phyloP scores from a whole-genome alignment of 106 monocot species.

The Vanilla planifolia region DNA sequence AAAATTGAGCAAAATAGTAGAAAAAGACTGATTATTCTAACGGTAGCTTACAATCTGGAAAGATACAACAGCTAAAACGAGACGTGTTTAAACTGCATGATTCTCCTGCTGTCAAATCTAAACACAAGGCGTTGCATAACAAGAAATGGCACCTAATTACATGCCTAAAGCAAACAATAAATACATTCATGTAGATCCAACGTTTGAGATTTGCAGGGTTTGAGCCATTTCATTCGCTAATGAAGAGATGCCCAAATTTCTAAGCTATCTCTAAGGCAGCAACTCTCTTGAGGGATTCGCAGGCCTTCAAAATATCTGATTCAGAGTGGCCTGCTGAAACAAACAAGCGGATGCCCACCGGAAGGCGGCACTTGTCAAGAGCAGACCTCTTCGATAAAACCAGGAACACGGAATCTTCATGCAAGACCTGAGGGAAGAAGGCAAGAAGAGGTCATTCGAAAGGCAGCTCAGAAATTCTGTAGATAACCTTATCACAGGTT shows the following conservation, averaged over 20 bases:
- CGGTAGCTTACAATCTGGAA: too few species aligned
- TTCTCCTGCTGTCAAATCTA: too few species aligned
- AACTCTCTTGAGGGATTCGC: slow-evolving; percentile 47
- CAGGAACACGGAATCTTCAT: slow-evolving; percentile 42
- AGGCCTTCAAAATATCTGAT: slow-evolving; percentile 31
- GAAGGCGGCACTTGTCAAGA: slow-evolving; percentile 53
- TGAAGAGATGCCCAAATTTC: not conserved
- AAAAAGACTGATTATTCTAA: too few species aligned
- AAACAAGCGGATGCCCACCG: slow-evolving; percentile 45
- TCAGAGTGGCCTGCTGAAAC: slow-evolving; percentile 55
- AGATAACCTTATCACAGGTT: too few species aligned
- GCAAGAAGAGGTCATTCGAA: not conserved
- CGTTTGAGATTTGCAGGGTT: not conserved
- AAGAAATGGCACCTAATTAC: not conserved
- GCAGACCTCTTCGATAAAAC: slow-evolving; percentile 49
- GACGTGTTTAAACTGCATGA: too few species aligned
- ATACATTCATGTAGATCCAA: not conserved
- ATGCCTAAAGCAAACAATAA: not conserved
- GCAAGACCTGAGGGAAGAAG: slow-evolving; percentile 22
- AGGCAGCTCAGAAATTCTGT: too few species aligned
- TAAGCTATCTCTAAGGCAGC: slow-evolving; percentile 20
- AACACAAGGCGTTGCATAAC: not conserved
- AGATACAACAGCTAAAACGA: too few species aligned
- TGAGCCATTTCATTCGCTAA: not conserved
- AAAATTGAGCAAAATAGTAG: too few species aligned